These are phyloP conservation scores for Candida tetrigidarum DNA, from an alignment of 1,139 yeast species.

Conservation along the genomic window DNA sequence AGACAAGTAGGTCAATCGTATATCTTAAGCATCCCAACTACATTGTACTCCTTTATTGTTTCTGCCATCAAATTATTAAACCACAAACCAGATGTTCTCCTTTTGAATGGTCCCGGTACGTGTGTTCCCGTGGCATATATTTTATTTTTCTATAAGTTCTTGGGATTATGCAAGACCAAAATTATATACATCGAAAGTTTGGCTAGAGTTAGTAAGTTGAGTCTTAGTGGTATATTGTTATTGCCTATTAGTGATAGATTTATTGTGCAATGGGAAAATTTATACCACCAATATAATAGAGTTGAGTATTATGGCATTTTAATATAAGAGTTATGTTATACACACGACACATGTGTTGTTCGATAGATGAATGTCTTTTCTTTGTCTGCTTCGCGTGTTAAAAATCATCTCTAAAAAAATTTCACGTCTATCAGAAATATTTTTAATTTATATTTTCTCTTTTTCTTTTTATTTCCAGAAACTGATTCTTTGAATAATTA, in stretches of 20 bases:
- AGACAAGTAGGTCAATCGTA: conserved; percentile 73
- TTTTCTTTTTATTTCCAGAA: neutral
- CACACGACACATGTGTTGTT: too few relatives aligned
- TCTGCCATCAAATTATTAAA: conserved; percentile 29
- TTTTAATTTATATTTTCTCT: neutral
- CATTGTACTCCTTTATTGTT: conserved; percentile 43
- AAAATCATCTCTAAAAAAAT: conserved; percentile 6
- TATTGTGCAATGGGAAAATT: conserved; percentile 87
- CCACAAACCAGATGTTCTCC: conserved; percentile 52
- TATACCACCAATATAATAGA: conserved; percentile 56
- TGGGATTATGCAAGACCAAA: conserved; percentile 57
- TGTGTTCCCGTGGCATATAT: conserved; percentile 77
- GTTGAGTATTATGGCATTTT: conserved; percentile 81
- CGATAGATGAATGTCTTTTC: neutral
- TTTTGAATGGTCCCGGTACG: conserved; percentile 96
- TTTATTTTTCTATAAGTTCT: conserved; percentile 53
- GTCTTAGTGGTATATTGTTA: conserved; percentile 75
- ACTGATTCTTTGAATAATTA: neutral
- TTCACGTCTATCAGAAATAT: neutral
- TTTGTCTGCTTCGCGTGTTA: conserved; percentile 5
- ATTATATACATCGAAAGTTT: conserved; percentile 86
- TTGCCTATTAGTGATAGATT: conserved; percentile 76
- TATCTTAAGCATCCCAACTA: conserved; percentile 55
- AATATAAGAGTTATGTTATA: conserved; percentile 54
- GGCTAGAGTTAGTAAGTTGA: conserved; percentile 78